Base-by-base conservation (phyloP, 2,329 filamentous ascomycete genomes). In the Monilinia vaccinii-corymbosi region DNA sequence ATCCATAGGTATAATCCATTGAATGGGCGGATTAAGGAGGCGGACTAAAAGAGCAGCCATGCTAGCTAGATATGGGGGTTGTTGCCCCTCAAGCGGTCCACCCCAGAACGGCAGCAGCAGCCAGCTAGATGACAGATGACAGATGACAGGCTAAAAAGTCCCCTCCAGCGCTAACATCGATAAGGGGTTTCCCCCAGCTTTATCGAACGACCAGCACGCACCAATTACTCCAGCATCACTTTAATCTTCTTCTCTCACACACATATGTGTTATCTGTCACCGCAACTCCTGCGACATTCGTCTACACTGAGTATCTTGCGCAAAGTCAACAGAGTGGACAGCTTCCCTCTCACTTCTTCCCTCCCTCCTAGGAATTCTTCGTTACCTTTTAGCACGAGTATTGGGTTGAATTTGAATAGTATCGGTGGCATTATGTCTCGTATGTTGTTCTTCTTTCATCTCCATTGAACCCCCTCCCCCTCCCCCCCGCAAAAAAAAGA, bases 361-460 rank as follows among this genome's bases (percentile, higher is more conserved):
- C 18, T 32, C 16, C 38, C 25, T 16, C 38, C 25, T 16, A 16
- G 25, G 10, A 7, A 31, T 53, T 21, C 1, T 53, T 23, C 36
- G 2, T 25, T 8, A 1, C 4, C 7, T 3, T 31, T 31, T 21
- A 23, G 25, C 16, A 32, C 18, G 13, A 21, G 36, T 31, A 16
- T 3, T 5, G 3, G 14, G 7, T 18, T 13, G 1, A 44, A 53
- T 34, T 34, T 11, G 10, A 3, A 9, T 11, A 11, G 3, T 34
- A 9, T 11, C 16, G 7, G 8, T 10, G 13, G 8, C 3, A 10
- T 14, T 14, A 60, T 60, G 58, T 56, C 71, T 66, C 60, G 71
- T 72, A 67, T 21, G 58, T 62, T 49, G 51, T 36, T 16, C 25
- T 6, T 16, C 23, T 9, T 3, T 5, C 14, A 3, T 4, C 9